Evolutionary conservation across 805 yeast species (phyloP).

Genomic region (Grigorovia yakushimaensis): DNA sequence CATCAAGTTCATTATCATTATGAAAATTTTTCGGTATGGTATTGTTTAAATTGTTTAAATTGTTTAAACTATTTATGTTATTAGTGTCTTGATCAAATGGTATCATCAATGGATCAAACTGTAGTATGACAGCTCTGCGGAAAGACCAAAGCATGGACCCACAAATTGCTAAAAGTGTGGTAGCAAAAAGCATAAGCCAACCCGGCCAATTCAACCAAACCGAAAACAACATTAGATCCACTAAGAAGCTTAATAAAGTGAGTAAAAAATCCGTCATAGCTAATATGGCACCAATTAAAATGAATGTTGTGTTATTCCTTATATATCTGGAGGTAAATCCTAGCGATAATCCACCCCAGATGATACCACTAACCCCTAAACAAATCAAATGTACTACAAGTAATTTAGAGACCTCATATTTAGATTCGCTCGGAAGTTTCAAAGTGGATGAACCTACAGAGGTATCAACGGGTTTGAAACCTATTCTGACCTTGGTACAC

Average conservation of each 20-base stretch:
- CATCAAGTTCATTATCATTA: background rate
- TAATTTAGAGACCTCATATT: slow-evolving; percentile 48
- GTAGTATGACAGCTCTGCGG: slow-evolving; percentile 43
- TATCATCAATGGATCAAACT: background rate
- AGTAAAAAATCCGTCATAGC: slow-evolving; percentile 62
- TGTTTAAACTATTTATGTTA: background rate
- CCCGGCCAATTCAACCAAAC: slow-evolving; percentile 75
- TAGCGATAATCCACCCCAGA: slow-evolving; percentile 33
- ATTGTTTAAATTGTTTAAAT: background rate
- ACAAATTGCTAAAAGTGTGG: slow-evolving; percentile 52
- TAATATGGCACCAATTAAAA: slow-evolving; percentile 42
- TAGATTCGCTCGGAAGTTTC: slow-evolving; percentile 48
- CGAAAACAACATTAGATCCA: slow-evolving; percentile 70
- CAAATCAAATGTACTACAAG: slow-evolving; percentile 62
- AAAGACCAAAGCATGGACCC: slow-evolving; percentile 62
- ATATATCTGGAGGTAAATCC: slow-evolving; percentile 32
- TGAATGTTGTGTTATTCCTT: slow-evolving; percentile 3
- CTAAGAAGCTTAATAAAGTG: slow-evolving; percentile 63
- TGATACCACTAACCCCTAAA: slow-evolving; percentile 41
- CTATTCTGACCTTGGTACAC: slow-evolving; percentile 16
- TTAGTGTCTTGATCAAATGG: background rate
- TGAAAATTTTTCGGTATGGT: background rate
- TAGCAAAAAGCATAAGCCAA: slow-evolving; percentile 69
- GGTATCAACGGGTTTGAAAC: slow-evolving; percentile 16
- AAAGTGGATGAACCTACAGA: slow-evolving; percentile 31